Evolutionary conservation across 2,329 filamentous ascomycete genomes (phyloP).

Genomic region (Pseudovirgaria hyperparasitica): DNA sequence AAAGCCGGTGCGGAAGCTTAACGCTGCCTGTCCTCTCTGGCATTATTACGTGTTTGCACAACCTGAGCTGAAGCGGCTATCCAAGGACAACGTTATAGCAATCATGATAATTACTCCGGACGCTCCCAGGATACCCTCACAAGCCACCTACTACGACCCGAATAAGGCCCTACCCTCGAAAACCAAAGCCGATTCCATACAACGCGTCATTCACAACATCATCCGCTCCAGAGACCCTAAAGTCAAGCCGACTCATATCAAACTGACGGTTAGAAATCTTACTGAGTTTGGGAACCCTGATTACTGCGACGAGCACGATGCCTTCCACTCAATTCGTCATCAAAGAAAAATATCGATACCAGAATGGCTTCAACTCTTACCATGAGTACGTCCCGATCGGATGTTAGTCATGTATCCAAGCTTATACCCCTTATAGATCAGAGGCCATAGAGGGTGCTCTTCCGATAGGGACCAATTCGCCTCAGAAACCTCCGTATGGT

Average conservation of each 20-base stretch:
- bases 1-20: too few species aligned
- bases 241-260: slow-evolving; percentile 11
- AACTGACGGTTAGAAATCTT: slow-evolving; percentile 16
- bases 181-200: slow-evolving; percentile 8
- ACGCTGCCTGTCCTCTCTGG: too few species aligned
- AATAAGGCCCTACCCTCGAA: slow-evolving; percentile 14
- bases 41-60: too few species aligned
- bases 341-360: slow-evolving; percentile 61
- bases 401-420: neutral
- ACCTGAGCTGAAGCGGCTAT: too few species aligned
- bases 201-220: slow-evolving; percentile 13
- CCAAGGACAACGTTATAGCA: neutral
- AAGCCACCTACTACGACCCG: slow-evolving; percentile 11
- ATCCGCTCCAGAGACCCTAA: slow-evolving; percentile 6
- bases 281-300: slow-evolving; percentile 16
- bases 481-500: slow-evolving; percentile 65
- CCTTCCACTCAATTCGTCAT: slow-evolving; percentile 50
- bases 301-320: slow-evolving; percentile 35
- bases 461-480: slow-evolving; percentile 66
- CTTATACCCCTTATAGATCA: slow-evolving; percentile 36
- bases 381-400: slow-evolving; percentile 48
- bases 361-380: slow-evolving; percentile 65
- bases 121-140: neutral
- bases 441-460: slow-evolving; percentile 65
- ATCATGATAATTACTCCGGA: neutral